These are phyloP conservation scores for Bromus sterilis DNA, from an alignment of 176 grass and related monocot species.

Conservation along the genomic window DNA sequence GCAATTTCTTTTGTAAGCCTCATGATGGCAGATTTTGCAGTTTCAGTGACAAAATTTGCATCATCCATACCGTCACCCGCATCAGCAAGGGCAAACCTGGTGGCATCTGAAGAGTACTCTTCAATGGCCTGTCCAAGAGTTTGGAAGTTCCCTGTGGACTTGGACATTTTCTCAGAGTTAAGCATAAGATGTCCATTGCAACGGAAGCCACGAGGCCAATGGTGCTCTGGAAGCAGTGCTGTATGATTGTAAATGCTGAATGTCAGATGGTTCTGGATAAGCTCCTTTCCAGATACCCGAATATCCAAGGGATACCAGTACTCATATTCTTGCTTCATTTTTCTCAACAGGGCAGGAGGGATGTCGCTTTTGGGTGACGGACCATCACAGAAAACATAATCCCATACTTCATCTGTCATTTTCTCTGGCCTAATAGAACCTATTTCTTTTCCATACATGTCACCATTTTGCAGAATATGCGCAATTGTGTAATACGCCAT, in stretches of 20 bases:
- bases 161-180: conserved; percentile 89
- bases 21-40: conserved; percentile 67
- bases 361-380: conserved; percentile 43
- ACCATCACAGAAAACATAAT: conserved; percentile 59
- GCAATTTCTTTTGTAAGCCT: conserved; percentile 74
- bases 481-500: conserved; percentile 75
- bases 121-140: conserved; percentile 60
- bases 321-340: conserved; percentile 77
- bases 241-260: conserved; percentile 81
- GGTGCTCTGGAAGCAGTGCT: conserved; percentile 49
- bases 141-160: conserved; percentile 75
- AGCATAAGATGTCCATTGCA: conserved; percentile 88
- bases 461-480: conserved; percentile 59
- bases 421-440: conserved; percentile 41
- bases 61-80: conserved; percentile 87
- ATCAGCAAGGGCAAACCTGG: conserved; percentile 78
- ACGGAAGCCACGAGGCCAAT: conserved; percentile 72
- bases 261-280: conserved; percentile 72
- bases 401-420: conserved; percentile 77
- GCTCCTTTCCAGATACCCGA: conserved; percentile 75
- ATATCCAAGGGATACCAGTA: conserved; percentile 90
- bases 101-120: conserved; percentile 68
- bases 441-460: conserved; percentile 60
- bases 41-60: conserved; percentile 81
- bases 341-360: conserved; percentile 33